phyloP scores from a whole-genome alignment of 2,329 filamentous ascomycete genomes.

The Fusarium sp. region DNA sequence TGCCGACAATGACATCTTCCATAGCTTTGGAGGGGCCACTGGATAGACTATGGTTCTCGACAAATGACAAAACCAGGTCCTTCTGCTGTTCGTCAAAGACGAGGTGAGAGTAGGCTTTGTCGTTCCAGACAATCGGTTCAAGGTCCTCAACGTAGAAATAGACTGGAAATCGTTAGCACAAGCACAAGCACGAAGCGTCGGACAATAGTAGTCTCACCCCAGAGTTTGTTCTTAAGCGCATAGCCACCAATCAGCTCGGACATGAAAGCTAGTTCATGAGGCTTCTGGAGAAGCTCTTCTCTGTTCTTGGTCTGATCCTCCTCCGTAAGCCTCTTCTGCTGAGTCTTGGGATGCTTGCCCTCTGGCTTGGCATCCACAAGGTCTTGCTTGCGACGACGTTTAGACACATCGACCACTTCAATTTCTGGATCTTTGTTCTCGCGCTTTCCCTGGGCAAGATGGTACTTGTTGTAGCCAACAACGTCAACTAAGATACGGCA shows the following conservation, averaged over 20 bases:
- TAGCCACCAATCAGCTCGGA: conserved; percentile 57
- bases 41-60: conserved; percentile 54
- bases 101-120: conserved; percentile 57
- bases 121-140: conserved; percentile 57
- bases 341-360: conserved; percentile 15
- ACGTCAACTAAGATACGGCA: conserved; percentile 55
- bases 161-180: conserved; percentile 33
- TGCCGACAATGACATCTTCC: conserved; percentile 56
- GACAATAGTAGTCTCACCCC: conserved; percentile 48
- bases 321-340: conserved; percentile 45
- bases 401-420: conserved; percentile 34
- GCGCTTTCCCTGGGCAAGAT: conserved; percentile 50
- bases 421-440: conserved; percentile 49
- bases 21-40: conserved; percentile 36
- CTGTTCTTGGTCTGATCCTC: conserved; percentile 53
- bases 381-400: conserved; percentile 1
- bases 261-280: conserved; percentile 55
- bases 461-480: conserved; percentile 56
- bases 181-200: background rate
- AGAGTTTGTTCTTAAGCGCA: conserved; percentile 58
- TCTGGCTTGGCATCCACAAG: conserved; percentile 7
- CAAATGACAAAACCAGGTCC: conserved; percentile 59
- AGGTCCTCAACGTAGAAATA: conserved; percentile 56
- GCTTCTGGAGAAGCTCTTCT: conserved; percentile 51
- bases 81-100: conserved; percentile 61